Conservation (phyloP, 148 eudicot genomes). For the Salicornia ramosissima region DNA sequence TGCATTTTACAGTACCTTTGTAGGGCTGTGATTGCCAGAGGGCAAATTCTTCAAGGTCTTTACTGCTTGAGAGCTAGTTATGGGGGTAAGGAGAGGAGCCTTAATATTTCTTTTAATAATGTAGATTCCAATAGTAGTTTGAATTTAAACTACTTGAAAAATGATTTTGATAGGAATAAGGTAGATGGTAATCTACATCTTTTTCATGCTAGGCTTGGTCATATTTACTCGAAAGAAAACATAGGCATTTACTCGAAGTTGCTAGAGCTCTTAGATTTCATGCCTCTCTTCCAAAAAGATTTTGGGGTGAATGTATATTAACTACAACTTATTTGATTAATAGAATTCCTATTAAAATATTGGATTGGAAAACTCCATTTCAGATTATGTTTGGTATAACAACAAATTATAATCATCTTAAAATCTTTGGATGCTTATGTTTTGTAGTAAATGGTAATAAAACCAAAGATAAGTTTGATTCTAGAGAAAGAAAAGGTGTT, state of each 20-base stretch:
- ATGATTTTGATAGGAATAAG: background rate
- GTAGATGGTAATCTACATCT: background rate
- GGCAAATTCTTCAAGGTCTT: no score
- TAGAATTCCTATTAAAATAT: background rate
- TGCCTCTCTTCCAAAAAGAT: background rate
- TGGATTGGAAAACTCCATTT: background rate
- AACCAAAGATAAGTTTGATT: no score
- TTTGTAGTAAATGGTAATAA: no score
- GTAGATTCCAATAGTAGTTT: no score
- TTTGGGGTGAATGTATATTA: background rate
- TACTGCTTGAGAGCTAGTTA: no score
- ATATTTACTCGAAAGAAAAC: background rate
- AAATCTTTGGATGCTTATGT: background rate
- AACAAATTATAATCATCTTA: background rate
- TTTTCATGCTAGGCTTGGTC: background rate
- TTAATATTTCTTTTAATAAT: no score
- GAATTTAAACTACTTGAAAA: background rate
- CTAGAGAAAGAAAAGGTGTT: background rate
- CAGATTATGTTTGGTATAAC: no score
- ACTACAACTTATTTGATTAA: background rate
- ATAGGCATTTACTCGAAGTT: no score
- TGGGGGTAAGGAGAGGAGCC: no score
- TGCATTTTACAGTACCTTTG: no score
- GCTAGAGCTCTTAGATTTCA: background rate
- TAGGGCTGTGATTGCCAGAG: no score